phyloP scores from a whole-genome alignment of 1,139 yeast genomes.

The Hemisphaericaspora lyxosophila region DNA sequence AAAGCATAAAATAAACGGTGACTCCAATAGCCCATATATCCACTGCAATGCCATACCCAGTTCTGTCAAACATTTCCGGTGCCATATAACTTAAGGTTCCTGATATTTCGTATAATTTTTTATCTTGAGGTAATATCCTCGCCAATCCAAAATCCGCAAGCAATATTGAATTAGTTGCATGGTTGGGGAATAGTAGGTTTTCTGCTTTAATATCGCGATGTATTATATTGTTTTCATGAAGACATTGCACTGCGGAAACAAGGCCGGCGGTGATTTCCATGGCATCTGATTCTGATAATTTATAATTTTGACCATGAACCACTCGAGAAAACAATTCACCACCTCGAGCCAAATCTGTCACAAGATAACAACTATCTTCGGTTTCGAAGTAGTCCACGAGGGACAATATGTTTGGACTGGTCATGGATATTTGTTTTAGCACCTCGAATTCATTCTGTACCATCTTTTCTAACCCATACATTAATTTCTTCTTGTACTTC shows the following conservation, averaged over 20 bases:
- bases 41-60: slow-evolving; percentile 59
- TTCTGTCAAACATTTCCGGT: slow-evolving; percentile 56
- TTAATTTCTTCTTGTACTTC: slow-evolving; percentile 31
- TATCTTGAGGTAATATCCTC: slow-evolving; percentile 27
- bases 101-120: slow-evolving; percentile 31
- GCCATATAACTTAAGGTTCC: slow-evolving; percentile 81
- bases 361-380: slow-evolving; percentile 53
- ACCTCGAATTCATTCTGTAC: slow-evolving; percentile 58
- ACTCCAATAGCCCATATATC: slow-evolving; percentile 84
- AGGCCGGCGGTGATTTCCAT: slow-evolving; percentile 35
- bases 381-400: slow-evolving; percentile 73
- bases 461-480: slow-evolving; percentile 36
- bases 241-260: slow-evolving; percentile 29
- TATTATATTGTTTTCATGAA: slow-evolving; percentile 35
- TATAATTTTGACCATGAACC: slow-evolving; percentile 7
- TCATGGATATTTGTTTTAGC: slow-evolving; percentile 45
- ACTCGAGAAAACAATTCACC: slow-evolving; percentile 65
- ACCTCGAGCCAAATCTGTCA: slow-evolving; percentile 68
- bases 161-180: slow-evolving; percentile 36
- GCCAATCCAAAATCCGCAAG: slow-evolving; percentile 77
- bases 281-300: slow-evolving; percentile 48
- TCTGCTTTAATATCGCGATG: slow-evolving; percentile 47
- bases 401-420: slow-evolving; percentile 55
- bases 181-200: slow-evolving; percentile 32
- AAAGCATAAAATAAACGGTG: slow-evolving; percentile 64